Evolutionary conservation across 441 rosid genomes (phyloP).

Genomic region (Pelargonium exstipulatum): DNA sequence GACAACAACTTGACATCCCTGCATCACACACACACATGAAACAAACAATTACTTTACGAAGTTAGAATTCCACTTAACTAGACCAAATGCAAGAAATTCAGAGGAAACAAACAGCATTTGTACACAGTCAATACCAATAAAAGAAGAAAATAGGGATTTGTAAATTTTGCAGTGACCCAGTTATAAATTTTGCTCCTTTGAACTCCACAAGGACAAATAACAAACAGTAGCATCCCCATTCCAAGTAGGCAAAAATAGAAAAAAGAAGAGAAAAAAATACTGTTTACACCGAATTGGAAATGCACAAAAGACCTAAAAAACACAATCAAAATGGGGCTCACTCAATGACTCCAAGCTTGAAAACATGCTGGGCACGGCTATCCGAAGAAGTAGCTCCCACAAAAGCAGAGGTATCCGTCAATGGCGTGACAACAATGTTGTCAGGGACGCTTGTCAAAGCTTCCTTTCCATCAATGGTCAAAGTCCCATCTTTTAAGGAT

Average conservation of each 20-base stretch:
- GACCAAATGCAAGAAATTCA: neutral
- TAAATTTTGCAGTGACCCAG: neutral
- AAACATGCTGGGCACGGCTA: constrained; percentile 31
- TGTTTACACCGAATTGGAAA: neutral
- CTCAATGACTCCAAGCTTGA: constrained; percentile 39
- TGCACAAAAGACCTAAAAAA: neutral
- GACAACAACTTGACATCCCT: constrained; percentile 32
- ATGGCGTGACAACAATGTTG: constrained; percentile 34
- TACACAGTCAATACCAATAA: neutral
- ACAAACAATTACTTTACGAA: neutral
- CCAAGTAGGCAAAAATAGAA: neutral
- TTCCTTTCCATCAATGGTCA: constrained; percentile 31
- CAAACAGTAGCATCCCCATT: neutral
- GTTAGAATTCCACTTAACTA: neutral
- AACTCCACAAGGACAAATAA: neutral
- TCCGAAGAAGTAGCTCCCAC: constrained; percentile 33
- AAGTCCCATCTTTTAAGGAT: constrained; percentile 33
- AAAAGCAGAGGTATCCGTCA: constrained; percentile 34
- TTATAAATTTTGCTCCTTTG: neutral
- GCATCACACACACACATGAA: constrained; percentile 8
- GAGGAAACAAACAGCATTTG: neutral
- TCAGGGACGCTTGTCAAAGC: constrained; percentile 34
- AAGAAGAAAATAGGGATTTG: neutral
- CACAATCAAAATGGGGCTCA: constrained; percentile 10
- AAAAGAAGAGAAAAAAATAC: neutral